Conservation (phyloP, 768 basidiomycete genomes). For the Cytidiella melzeri region DNA sequence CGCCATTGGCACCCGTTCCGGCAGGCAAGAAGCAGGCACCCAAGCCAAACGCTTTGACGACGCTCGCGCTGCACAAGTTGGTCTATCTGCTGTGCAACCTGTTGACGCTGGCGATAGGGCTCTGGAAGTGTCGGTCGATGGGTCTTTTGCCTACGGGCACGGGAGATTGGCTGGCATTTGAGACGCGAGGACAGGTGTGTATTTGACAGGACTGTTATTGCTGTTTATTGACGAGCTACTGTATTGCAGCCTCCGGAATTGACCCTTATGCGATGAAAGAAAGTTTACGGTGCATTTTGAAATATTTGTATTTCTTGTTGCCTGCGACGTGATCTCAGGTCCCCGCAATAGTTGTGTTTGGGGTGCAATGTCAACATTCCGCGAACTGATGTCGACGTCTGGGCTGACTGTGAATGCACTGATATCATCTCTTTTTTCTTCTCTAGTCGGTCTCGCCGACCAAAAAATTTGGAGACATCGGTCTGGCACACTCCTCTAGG, state of each 20-base stretch:
- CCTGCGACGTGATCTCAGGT: too few species aligned
- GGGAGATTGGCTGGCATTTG: conserved; percentile 93
- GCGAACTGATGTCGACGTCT: too few species aligned
- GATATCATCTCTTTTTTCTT: too few species aligned
- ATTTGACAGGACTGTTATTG: not conserved
- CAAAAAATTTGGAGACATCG: too few species aligned
- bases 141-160: conserved; percentile 86
- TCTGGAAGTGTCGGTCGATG: conserved; percentile 94
- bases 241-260: conserved; percentile 8
- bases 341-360: too few species aligned
- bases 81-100: conserved; percentile 69
- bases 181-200: conserved; percentile 52
- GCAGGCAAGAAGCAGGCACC: conserved; percentile 11
- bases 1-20: conserved; percentile 60
- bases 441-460: too few species aligned
- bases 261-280: conserved; percentile 1
- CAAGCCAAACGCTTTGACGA: conserved; percentile 37
- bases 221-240: not conserved
- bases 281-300: too few species aligned
- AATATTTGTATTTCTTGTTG: too few species aligned
- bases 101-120: conserved; percentile 72
- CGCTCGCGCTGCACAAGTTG: conserved; percentile 64
- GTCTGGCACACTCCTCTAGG: too few species aligned
- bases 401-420: too few species aligned
- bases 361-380: too few species aligned